Base-by-base conservation (phyloP, 176 grass and related monocot species). In the Carex pumila region DNA sequence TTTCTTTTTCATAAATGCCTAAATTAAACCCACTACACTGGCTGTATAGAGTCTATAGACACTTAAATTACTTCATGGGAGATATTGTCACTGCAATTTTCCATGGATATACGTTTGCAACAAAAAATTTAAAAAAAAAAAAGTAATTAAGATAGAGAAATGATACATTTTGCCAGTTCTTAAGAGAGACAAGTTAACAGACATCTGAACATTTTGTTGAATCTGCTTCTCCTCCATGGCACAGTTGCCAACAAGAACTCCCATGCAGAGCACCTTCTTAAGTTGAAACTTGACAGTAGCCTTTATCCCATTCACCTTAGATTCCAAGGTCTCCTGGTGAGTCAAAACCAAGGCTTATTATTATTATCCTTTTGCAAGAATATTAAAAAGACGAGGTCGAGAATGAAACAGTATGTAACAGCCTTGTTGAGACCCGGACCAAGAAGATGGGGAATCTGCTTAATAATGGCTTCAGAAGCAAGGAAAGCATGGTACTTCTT, bases 401-500 rank as follows among this genome's bases (percentile, higher is more conserved):
- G 0, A 85, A 81, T 17, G 2, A 68, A 65, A 57, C 10, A 58
- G 18, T 75, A 18, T 88, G 53, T 94, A 89, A 90, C 92, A 70
- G 92, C 94, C 85, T 97, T 97, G 88, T 97, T 97, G 79, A 97
- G 94, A 90, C 94, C 94, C 74, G 94, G 94, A 10, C 94, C 94
- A 29, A 97, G 92, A 84, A 97, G 94, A 61, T 90, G 86, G 49
- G 94, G 94, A 82, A 97, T 97, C 81, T 97, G 91, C 74, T 97
- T 97, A 84, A 97, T 97, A 76, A 97, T 90, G 52, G 91, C 88
- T 79, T 97, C 94, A 54, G 94, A 97, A 52, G 94, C 94, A 66
- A 97, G 79, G 85, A 97, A 97, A 84, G 94, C 90, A 71, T 97
- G 94, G 63, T 94, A 97, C 19, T 92, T 97, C 88, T 97, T 97